Conservation (phyloP, 495 filamentous ascomycete species). For the Trichoderma parareesei region DNA sequence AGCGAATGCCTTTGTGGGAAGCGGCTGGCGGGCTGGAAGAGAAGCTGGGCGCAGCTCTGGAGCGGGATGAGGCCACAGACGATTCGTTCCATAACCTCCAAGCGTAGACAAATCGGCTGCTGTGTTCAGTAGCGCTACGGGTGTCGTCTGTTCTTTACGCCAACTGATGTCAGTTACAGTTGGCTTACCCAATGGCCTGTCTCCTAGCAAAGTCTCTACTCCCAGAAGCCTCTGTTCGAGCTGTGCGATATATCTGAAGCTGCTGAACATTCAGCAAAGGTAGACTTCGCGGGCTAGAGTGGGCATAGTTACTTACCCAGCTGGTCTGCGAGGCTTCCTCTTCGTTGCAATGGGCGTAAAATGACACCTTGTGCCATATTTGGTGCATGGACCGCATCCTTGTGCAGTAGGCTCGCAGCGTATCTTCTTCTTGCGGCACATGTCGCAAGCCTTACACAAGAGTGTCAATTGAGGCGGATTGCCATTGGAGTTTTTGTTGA, state of each 20-base stretch:
- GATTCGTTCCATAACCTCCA: background rate
- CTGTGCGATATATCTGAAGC: slow-evolving; percentile 13
- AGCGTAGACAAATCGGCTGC: background rate
- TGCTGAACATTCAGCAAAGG: background rate
- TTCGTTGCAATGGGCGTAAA: slow-evolving; percentile 11
- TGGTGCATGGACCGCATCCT: slow-evolving; percentile 9
- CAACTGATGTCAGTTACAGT: background rate
- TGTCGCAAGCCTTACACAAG: slow-evolving; percentile 4
- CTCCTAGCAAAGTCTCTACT: slow-evolving; percentile 10
- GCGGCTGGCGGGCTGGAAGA: slow-evolving; percentile 6
- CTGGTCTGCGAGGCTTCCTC: slow-evolving; percentile 13
- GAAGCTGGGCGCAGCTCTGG: background rate
- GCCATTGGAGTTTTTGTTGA: background rate
- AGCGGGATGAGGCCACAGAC: background rate
- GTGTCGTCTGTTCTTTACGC: background rate
- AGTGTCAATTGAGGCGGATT: background rate
- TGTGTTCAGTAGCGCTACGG: background rate
- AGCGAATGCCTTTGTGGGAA: slow-evolving; percentile 5
- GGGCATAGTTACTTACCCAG: slow-evolving; percentile 9
- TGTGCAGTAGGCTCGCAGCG: slow-evolving; percentile 10
- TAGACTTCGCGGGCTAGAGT: background rate
- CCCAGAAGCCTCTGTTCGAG: slow-evolving; percentile 11
- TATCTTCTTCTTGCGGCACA: slow-evolving; percentile 11
- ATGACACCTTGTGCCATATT: slow-evolving; percentile 8
- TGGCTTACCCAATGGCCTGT: slow-evolving; percentile 1